phyloP scores from a whole-genome alignment of 371 early-diverging fungal genomes.

The Actinomortierella wolfii region DNA sequence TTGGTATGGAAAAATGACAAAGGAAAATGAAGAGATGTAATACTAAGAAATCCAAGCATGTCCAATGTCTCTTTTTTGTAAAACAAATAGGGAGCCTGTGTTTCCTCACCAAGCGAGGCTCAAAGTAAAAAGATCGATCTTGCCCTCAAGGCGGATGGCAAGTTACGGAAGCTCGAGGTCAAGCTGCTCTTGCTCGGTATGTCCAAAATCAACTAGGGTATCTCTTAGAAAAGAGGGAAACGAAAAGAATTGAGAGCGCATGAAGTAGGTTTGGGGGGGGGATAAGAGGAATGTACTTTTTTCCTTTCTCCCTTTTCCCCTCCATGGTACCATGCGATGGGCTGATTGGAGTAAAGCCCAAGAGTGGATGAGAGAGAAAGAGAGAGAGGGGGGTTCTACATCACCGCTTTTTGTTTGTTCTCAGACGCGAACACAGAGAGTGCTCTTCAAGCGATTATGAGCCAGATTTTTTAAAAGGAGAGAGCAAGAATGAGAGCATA shows the following conservation, averaged over 20 bases:
- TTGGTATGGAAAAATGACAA: neutral
- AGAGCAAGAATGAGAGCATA: neutral
- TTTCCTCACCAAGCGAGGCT: slow-evolving; percentile 14
- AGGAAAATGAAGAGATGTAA: no score
- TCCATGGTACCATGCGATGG: neutral
- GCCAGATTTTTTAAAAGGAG: no score
- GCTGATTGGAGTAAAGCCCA: neutral
- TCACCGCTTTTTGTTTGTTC: neutral
- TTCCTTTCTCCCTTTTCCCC: no score
- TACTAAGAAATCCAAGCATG: neutral
- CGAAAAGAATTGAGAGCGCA: neutral
- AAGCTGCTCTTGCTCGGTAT: slow-evolving; percentile 27
- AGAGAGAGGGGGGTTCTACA: no score
- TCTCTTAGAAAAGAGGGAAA: neutral
- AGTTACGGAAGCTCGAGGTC: slow-evolving; percentile 19
- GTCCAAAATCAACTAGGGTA: neutral
- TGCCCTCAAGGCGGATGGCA: slow-evolving; percentile 30
- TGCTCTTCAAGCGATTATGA: neutral
- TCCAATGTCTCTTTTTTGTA: neutral
- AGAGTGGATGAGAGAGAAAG: no score
- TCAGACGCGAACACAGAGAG: neutral
- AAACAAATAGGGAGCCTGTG: slow-evolving; percentile 16
- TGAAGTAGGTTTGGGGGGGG: neutral
- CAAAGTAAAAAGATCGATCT: slow-evolving; percentile 23
- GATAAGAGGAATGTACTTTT: no score